A percentile compares a stretch with the other conserved stretches of the same genome.
phyloP scores from a whole-genome alignment of 208 protist genomes.

The Leishmania arabica region DNA sequence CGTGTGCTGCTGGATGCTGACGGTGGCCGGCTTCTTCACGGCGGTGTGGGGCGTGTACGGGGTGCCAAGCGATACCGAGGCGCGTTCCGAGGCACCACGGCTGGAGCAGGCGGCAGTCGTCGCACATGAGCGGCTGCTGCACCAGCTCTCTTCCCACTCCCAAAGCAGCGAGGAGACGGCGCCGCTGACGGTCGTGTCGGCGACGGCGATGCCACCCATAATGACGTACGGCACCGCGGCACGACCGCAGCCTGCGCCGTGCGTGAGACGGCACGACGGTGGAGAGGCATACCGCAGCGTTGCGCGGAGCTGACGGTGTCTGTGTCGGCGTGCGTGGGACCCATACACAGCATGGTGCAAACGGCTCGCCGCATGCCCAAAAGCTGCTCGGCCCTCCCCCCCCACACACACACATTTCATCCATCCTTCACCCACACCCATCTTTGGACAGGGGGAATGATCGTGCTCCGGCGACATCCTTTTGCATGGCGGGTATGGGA shows the following conservation, averaged over 20 bases:
- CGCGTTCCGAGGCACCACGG: conserved; percentile 24
- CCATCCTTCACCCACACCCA: neutral
- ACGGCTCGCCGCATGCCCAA: neutral
- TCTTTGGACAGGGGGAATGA: neutral
- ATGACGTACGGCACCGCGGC: conserved; percentile 21
- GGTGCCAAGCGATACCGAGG: conserved; percentile 42
- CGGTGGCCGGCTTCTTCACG: conserved; percentile 43
- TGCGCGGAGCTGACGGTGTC: neutral
- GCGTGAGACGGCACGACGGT: neutral
- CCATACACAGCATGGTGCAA: neutral
- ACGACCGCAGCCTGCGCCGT: neutral
- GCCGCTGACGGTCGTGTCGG: conserved; percentile 9
- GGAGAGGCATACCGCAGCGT: neutral
- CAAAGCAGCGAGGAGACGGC: conserved; percentile 16
- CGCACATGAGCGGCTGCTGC: neutral
- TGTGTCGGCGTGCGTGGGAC: neutral
- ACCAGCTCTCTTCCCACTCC: conserved; percentile 1
- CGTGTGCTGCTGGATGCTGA: conserved; percentile 49
- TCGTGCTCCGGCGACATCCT: neutral
- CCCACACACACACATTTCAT: no score
- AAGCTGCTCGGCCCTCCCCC: neutral
- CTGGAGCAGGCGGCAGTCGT: conserved; percentile 20
- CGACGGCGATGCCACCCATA: neutral
- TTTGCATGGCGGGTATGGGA: neutral
- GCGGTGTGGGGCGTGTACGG: conserved; percentile 51